phyloP scores from a whole-genome alignment of 768 basidiomycete species.

The Suillus subaureus region DNA sequence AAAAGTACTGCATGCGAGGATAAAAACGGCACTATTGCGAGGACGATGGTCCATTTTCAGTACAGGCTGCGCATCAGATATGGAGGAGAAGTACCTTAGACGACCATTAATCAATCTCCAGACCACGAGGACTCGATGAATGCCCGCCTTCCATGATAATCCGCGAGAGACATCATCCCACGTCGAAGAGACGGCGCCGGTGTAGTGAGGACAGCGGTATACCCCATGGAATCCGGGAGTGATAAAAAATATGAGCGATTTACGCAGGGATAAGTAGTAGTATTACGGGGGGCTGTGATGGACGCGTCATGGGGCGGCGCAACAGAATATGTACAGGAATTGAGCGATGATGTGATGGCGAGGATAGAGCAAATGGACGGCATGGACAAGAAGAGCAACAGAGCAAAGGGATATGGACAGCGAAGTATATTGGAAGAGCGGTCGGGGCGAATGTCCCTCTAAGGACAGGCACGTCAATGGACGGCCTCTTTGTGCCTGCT shows the following conservation, averaged over 20 bases:
- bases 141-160: not conserved
- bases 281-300: not conserved
- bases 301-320: too few species aligned
- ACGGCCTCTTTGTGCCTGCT: conserved; percentile 32
- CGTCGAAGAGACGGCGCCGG: not conserved
- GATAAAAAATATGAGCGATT: not conserved
- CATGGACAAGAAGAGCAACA: not conserved
- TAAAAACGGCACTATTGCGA: not conserved
- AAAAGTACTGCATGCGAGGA: not conserved
- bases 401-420: not conserved
- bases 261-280: not conserved
- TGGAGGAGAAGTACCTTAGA: not conserved
- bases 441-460: not conserved
- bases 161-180: not conserved
- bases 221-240: not conserved
- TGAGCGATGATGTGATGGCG: not conserved
- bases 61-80: not conserved
- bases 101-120: not conserved
- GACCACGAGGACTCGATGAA: not conserved
- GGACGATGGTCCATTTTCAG: not conserved
- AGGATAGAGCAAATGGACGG: not conserved
- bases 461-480: not conserved
- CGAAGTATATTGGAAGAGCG: not conserved
- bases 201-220: not conserved
- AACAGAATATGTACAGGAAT: not conserved